A percentile compares a stretch with the other conserved stretches of the same genome.
Evolutionary conservation across 2,329 filamentous ascomycete genomes (phyloP).

Genomic region (Exophiala dermatitidis): DNA sequence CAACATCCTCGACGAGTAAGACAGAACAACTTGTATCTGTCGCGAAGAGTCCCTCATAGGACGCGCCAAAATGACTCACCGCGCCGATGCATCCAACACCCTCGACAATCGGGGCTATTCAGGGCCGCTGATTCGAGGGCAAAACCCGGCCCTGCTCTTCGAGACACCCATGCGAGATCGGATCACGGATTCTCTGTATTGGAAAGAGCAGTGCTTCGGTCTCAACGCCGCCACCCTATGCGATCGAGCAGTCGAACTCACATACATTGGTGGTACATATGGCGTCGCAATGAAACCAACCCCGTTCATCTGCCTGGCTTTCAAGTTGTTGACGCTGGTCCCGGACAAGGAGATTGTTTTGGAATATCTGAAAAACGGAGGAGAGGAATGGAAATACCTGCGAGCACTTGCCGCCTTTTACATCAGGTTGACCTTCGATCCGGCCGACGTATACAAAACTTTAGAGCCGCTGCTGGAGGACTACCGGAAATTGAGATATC

Average conservation of each 20-base stretch:
- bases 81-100: constrained; percentile 67
- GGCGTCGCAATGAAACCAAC: constrained; percentile 78
- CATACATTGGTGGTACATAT: constrained; percentile 80
- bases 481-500: constrained; percentile 70
- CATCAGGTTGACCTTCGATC: constrained; percentile 75
- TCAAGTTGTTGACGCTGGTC: constrained; percentile 85
- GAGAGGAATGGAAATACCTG: constrained; percentile 76
- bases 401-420: constrained; percentile 88
- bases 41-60: too few relatives aligned
- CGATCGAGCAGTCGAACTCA: constrained; percentile 79
- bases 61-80: constrained; percentile 49
- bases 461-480: constrained; percentile 81
- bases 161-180: constrained; percentile 93
- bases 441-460: constrained; percentile 69
- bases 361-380: constrained; percentile 72
- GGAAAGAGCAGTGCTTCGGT: constrained; percentile 97
- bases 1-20: too few relatives aligned
- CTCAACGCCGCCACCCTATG: constrained; percentile 76
- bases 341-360: constrained; percentile 70
- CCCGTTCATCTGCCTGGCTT: constrained; percentile 83
- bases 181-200: constrained; percentile 92
- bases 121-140: constrained; percentile 70
- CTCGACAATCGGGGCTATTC: constrained; percentile 85
- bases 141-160: constrained; percentile 92
- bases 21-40: too few relatives aligned